These are phyloP conservation scores for Talaromyces wortmannii DNA, from an alignment of 495 filamentous ascomycete species.

Conservation along the genomic window DNA sequence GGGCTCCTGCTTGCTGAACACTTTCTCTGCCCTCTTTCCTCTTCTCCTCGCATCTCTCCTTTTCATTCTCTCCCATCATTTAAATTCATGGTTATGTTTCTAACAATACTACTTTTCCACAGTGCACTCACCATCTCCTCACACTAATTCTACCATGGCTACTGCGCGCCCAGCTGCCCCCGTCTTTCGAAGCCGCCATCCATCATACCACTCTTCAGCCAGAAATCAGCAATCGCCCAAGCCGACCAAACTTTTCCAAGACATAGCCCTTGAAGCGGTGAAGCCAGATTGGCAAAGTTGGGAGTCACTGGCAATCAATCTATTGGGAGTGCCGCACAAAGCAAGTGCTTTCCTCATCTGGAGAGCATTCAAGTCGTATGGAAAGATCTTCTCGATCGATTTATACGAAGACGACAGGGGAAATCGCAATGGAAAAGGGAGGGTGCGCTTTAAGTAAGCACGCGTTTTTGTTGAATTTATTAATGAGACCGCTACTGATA, in stretches of 20 bases:
- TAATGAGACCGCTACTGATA: constrained; percentile 1
- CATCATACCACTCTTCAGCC: too few species aligned
- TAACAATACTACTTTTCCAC: neutral
- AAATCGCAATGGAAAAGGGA: constrained; percentile 16
- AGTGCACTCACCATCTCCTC: neutral
- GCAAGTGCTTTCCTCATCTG: constrained; percentile 27
- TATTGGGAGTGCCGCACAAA: constrained; percentile 24
- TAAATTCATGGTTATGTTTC: neutral
- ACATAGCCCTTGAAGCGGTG: neutral
- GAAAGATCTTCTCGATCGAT: constrained; percentile 34
- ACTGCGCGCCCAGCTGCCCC: neutral
- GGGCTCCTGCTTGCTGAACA: neutral
- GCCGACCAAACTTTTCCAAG: neutral
- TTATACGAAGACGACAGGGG: constrained; percentile 31
- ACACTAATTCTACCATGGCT: neutral
- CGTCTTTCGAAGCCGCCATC: neutral
- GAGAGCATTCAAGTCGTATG: constrained; percentile 30
- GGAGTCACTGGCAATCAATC: constrained; percentile 27
- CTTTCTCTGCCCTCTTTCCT: neutral
- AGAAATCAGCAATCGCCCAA: neutral
- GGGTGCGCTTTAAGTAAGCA: constrained; percentile 37
- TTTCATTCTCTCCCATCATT: neutral
- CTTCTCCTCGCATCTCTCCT: neutral
- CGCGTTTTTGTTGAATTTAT: neutral
- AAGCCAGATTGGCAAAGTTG: constrained; percentile 25